Evolutionary conservation across 345 rosid genomes (phyloP), one percentile per base, ranked within the genome.

Genomic region (Trapa incisa): DNA sequence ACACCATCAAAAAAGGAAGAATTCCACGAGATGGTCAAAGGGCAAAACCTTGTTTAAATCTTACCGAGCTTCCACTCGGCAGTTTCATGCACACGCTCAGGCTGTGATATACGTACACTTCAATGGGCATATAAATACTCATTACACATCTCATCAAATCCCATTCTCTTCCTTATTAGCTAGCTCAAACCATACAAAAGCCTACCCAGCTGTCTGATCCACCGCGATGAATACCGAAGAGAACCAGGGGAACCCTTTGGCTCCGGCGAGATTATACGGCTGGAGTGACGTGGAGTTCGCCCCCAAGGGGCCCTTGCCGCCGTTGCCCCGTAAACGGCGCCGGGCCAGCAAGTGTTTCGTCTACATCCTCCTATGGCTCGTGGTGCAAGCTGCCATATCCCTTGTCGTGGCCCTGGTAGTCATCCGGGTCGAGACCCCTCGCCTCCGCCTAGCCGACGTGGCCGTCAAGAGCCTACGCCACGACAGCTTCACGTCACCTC

Each of bases 321-420:
- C 11, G 0, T 58, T 22, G 29, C 29, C 29, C 29, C 29, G 29
- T 22, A 22, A 22, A 22, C 29, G 37, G 38, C 62, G 71, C 17
- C 38, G 53, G 37, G 64, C 75, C n/a, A 81, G 83, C 33, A 88
- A 88, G 66, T 79, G 80, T 52, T 64, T 79, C 3, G 80, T 85
- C 0, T 83, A 82, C 47, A 12, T 70, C 37, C 78, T 89, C 17
- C 68, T 76, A 14, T 36, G 47, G 47, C 12, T 83, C 42, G 89
- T 82, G 29, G 50, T 80, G 52, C 41, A 72, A 3, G 47, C 77
- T 65, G 74, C 81, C 8, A 38, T 71, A 22, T 47, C 67, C 15
- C 67, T 89, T 13, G 67, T 74, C 6, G 70, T 78, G 47, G 75
- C 87, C 2, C 17, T 71, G 1, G 52, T 78, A 2, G 74, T 79